Evolutionary conservation across 768 basidiomycete genomes (phyloP).

Genomic region (Rhizopogon vesiculosus): DNA sequence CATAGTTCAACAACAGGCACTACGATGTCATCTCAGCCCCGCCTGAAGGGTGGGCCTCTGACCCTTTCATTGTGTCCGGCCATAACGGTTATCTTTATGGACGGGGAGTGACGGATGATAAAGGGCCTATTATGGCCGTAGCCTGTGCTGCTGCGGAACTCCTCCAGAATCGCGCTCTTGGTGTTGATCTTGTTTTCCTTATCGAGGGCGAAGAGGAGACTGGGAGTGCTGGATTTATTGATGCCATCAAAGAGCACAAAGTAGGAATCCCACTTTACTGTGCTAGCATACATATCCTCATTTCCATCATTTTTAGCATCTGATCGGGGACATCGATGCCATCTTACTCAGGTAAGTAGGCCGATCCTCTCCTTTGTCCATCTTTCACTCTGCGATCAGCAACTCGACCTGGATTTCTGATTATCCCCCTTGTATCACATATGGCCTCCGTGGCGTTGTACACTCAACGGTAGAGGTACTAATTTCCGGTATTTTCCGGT

Average conservation of each 20-base stretch:
- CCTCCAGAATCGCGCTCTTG: conserved; percentile 66
- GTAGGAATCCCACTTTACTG: conserved; percentile 29
- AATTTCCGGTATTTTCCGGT: not conserved
- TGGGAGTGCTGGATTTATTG: conserved; percentile 83
- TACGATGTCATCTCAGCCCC: conserved; percentile 95
- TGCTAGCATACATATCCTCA: not conserved
- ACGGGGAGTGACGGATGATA: conserved; percentile 90
- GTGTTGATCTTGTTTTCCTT: conserved; percentile 82
- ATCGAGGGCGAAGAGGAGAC: conserved; percentile 97
- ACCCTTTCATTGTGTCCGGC: conserved; percentile 80
- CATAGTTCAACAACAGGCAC: conserved; percentile 48
- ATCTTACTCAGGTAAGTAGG: conserved; percentile 72
- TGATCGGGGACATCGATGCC: conserved; percentile 83
- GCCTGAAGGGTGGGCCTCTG: conserved; percentile 68
- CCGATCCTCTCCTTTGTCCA: not conserved
- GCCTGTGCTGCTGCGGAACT: conserved; percentile 88
- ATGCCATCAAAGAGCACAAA: conserved; percentile 74
- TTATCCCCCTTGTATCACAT: conserved; percentile 88
- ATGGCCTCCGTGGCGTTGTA: conserved; percentile 91
- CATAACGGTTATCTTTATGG: conserved; percentile 90
- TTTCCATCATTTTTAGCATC: conserved; percentile 41
- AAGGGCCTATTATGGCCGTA: conserved; percentile 89
- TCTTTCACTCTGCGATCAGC: conserved; percentile 29
- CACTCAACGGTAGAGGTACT: conserved; percentile 75
- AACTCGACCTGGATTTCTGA: conserved; percentile 98